Evolutionary conservation across 805 yeast species (phyloP), one percentile per base, ranked within the genome.

Genomic region (Millerozyma miso): DNA sequence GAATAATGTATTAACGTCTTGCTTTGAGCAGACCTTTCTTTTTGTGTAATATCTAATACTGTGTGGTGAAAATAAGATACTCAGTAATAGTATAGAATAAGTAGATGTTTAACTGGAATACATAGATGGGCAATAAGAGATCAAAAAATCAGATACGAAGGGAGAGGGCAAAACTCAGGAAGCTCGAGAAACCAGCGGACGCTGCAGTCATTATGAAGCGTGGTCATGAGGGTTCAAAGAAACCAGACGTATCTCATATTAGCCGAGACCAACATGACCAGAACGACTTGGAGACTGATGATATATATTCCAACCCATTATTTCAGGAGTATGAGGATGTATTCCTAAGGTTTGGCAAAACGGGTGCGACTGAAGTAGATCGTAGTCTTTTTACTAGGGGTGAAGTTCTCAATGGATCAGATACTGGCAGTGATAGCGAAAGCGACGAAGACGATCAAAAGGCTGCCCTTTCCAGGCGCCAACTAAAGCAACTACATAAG

Each of bases 141-240:
- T 63, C 77, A 6, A 79, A 77, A 62, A 79, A 79, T 55, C 82
- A 77, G 55, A 52, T 76, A 18, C 59, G 84, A 43, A 59, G 84
- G 43, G 81, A 72, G 44, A 56, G 63, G 41, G 67, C 64, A 14
- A 71, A 71, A 53, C 62, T 54, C 39, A 49, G 71, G 51, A 71
- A 68, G 53, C 45, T 52, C 19, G 60, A 52, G 15, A 32, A 32
- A 15, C 34, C 34, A n/a, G 16, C 17, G n/a, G 35, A 31, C 31
- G 31, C 8, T 15, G 19, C 10, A 15, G 19, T 16, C 13, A 26
- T 17, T 26, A 40, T 19, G 17, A 34, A 36, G 41, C 31, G 16
- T 19, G 23, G 26, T 18, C 14, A 36, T 18, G 42, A 40, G 19
- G 40, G 29, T 32, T 51, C 33, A 39, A 33, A 29, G 18, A 19